phyloP scores from a whole-genome alignment of 441 rosid genomes.

The Euphorbia celastroides region DNA sequence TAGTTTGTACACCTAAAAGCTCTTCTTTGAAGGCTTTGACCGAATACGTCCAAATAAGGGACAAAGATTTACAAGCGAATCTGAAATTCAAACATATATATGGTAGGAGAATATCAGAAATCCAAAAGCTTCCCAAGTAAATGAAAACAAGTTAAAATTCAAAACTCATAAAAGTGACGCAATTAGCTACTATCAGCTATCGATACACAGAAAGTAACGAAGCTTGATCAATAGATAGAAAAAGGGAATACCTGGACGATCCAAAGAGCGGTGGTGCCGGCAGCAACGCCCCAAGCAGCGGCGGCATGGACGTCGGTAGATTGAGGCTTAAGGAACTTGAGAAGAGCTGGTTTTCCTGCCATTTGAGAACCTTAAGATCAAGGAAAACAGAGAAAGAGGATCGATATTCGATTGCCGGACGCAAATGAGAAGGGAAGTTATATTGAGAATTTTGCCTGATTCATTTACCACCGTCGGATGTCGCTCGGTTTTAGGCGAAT shows the following conservation, averaged over 20 bases:
- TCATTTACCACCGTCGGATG: too few relatives aligned
- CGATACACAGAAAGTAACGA: too few relatives aligned
- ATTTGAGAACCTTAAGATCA: conserved; percentile 23
- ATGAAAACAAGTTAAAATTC: neutral
- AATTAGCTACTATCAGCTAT: neutral
- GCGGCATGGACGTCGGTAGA: conserved; percentile 58
- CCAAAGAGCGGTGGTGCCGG: conserved; percentile 59
- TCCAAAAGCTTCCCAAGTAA: neutral
- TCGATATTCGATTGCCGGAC: too few relatives aligned
- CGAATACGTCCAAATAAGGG: neutral
- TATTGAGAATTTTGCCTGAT: neutral
- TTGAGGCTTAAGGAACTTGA: conserved; percentile 40
- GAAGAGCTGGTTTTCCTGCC: conserved; percentile 41
- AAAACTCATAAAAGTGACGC: too few relatives aligned
- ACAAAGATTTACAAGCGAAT: neutral
- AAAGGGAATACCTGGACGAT: conserved; percentile 50
- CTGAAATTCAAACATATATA: neutral
- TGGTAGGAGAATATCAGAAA: too few relatives aligned
- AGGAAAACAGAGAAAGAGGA: neutral
- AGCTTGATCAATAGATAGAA: neutral
- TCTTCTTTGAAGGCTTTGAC: neutral
- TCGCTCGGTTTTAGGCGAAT: too few relatives aligned
- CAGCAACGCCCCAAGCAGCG: conserved; percentile 81
- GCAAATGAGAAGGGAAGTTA: neutral
- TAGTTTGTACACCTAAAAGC: neutral